phyloP scores from a whole-genome alignment of 768 basidiomycete species.

The Hericium coralloides region DNA sequence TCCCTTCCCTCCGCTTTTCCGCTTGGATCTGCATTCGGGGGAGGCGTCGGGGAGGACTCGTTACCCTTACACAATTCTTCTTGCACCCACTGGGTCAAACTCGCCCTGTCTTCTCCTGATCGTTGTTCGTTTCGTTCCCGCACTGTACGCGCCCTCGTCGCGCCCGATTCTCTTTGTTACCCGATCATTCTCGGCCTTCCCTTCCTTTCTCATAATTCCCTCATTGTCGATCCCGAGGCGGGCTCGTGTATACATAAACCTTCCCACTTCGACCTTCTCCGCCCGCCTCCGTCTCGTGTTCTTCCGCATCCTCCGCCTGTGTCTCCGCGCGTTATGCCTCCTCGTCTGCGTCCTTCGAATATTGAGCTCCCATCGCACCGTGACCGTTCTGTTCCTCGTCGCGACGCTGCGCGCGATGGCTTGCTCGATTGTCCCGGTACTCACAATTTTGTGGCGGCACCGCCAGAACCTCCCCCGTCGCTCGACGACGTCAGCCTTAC shows the following conservation, averaged over 20 bases:
- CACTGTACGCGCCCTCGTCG: constrained; percentile 16
- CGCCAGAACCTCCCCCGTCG: no score
- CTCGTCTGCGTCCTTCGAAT: background rate
- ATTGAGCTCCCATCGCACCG: background rate
- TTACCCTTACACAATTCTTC: no score
- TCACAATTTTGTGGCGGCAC: no score
- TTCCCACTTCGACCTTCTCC: background rate
- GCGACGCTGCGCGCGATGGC: background rate
- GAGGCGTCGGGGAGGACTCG: no score
- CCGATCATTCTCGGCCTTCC: constrained; percentile 24
- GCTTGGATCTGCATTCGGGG: no score
- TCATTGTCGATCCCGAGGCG: background rate
- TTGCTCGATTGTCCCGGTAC: background rate
- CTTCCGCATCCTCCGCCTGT: background rate
- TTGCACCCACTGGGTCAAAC: no score
- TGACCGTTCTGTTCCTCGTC: background rate
- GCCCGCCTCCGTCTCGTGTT: background rate
- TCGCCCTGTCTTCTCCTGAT: constrained; percentile 3
- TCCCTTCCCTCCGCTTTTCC: no score
- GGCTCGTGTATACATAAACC: background rate
- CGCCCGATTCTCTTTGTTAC: constrained; percentile 15
- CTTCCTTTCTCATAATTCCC: background rate
- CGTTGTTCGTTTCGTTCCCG: background rate
- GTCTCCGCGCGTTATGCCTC: background rate
- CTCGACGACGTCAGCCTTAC: no score